phyloP scores from a whole-genome alignment of 345 rosid genomes.

The Citrus reticulata region DNA sequence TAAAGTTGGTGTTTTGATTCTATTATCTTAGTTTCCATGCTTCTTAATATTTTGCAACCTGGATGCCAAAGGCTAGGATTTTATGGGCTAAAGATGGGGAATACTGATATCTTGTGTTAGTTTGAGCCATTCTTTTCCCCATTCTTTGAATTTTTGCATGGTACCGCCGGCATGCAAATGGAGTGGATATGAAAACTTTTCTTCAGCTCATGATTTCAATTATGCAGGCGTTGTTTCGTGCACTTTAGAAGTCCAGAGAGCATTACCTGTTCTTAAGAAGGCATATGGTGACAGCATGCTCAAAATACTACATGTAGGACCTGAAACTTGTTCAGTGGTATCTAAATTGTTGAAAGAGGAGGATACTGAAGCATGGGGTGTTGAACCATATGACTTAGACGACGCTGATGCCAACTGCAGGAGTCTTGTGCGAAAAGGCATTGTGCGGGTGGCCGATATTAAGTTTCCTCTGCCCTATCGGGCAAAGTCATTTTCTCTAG shows the following conservation, averaged over 20 bases:
- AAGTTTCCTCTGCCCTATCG: constrained; percentile 62
- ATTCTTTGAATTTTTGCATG: neutral
- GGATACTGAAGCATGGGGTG: constrained; percentile 56
- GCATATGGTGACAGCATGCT: constrained; percentile 65
- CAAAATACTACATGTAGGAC: constrained; percentile 66
- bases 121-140: neutral
- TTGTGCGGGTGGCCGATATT: constrained; percentile 57
- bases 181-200: neutral
- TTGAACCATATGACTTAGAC: constrained; percentile 74
- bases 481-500: constrained; percentile 64
- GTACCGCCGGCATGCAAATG: neutral
- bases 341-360: constrained; percentile 58
- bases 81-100: neutral
- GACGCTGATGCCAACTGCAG: constrained; percentile 52
- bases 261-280: constrained; percentile 53
- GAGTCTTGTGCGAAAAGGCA: constrained; percentile 50
- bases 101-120: neutral
- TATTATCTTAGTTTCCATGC: neutral
- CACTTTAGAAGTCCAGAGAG: constrained; percentile 52
- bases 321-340: constrained; percentile 62
- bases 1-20: constrained; percentile 15
- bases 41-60: neutral
- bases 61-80: neutral
- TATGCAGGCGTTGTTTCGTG: constrained; percentile 52
- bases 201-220: neutral